phyloP scores from a whole-genome alignment of 768 basidiomycete genomes.

The Hemileccinum impolitum region DNA sequence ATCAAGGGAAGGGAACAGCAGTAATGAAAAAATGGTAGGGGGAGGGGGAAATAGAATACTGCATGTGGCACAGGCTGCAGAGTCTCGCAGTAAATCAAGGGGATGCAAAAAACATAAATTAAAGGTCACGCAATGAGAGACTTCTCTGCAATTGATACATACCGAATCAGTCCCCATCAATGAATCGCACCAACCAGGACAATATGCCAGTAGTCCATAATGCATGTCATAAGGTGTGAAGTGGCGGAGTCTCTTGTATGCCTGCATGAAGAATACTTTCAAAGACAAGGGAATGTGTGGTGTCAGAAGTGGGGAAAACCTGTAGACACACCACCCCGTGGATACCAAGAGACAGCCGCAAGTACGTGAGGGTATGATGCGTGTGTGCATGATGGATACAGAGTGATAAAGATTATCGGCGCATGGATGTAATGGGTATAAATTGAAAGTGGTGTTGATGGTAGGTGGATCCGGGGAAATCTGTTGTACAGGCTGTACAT shows the following conservation, averaged over 20 bases:
- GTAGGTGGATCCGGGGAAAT: conserved; percentile 7
- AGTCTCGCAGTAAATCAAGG: neutral
- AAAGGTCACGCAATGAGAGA: conserved; percentile 20
- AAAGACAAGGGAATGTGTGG: conserved; percentile 12
- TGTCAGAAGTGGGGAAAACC: conserved; percentile 8
- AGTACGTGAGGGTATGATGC: conserved; percentile 25
- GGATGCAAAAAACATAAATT: conserved; percentile 11
- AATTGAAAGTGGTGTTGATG: conserved; percentile 13
- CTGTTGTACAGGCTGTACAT: conserved; percentile 24
- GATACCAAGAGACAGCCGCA: conserved; percentile 17
- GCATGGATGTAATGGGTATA: conserved; percentile 29
- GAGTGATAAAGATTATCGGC: conserved; percentile 30
- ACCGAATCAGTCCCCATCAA: conserved; percentile 5
- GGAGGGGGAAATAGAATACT: neutral
- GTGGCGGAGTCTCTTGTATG: conserved; percentile 16
- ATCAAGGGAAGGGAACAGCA: conserved; percentile 8
- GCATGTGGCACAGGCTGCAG: conserved; percentile 5
- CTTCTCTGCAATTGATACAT: conserved; percentile 16
- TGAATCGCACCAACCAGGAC: conserved; percentile 19
- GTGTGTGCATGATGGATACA: conserved; percentile 34
- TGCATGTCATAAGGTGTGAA: conserved; percentile 25
- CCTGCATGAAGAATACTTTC: conserved; percentile 18
- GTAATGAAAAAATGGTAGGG: neutral
- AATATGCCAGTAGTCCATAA: conserved; percentile 27
- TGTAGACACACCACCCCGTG: conserved; percentile 14